Percentiles rank a stretch among this genome's conserved stretches.
Conservation (phyloP, 2,329 filamentous ascomycete species). For the Claviceps purpurea region DNA sequence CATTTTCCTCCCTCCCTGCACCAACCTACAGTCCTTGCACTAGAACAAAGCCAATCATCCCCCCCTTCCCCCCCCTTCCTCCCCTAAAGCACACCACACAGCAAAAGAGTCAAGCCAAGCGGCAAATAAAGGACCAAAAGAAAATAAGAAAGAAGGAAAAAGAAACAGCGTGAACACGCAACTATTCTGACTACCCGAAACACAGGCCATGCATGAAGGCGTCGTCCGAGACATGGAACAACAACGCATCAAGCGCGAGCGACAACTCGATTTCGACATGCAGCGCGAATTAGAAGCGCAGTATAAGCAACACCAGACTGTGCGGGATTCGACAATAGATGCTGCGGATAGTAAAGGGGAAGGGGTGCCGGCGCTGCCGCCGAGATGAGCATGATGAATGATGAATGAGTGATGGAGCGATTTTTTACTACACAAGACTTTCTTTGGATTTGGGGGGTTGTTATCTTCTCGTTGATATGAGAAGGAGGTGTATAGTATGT, state of each 20-base stretch:
- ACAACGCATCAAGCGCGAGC: slow-evolving; percentile 77
- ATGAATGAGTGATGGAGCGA: too few relatives aligned
- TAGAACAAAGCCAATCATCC: too few relatives aligned
- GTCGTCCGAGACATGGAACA: slow-evolving; percentile 93
- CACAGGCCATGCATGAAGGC: slow-evolving; percentile 84
- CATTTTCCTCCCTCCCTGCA: background rate
- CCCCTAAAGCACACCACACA: background rate
- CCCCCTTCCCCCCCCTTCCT: too few relatives aligned
- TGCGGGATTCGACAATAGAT: slow-evolving; percentile 32
- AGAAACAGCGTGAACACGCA: background rate
- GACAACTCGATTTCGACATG: slow-evolving; percentile 89
- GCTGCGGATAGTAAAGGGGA: slow-evolving; percentile 5
- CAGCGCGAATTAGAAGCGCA: slow-evolving; percentile 75
- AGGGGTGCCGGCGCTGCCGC: slow-evolving; percentile 1
- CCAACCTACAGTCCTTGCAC: too few relatives aligned
- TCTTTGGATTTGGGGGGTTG: too few relatives aligned
- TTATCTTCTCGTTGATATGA: too few relatives aligned
- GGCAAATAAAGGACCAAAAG: background rate
- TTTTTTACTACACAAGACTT: too few relatives aligned
- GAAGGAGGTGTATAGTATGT: too few relatives aligned
- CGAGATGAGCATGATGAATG: slow-evolving; percentile 10
- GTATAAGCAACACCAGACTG: slow-evolving; percentile 78
- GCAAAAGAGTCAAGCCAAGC: background rate
- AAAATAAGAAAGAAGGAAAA: background rate
- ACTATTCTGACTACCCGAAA: background rate